These are phyloP conservation scores for Venturia nashicola DNA, from an alignment of 2,329 filamentous ascomycete species.

Conservation along the genomic window DNA sequence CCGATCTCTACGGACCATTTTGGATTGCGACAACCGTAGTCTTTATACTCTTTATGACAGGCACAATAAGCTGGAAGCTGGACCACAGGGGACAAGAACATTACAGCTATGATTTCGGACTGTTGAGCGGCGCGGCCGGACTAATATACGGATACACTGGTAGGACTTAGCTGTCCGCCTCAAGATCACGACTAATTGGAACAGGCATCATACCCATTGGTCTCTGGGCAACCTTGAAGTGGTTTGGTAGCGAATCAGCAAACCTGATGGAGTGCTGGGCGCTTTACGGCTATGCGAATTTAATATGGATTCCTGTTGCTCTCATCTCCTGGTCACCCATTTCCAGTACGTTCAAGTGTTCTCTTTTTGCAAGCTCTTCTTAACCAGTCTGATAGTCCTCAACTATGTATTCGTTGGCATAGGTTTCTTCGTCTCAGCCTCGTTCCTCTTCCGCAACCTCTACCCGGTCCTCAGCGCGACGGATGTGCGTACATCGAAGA, in stretches of 20 bases:
- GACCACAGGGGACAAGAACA: constrained; percentile 52
- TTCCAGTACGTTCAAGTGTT: constrained; percentile 32
- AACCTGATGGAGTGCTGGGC: constrained; percentile 93
- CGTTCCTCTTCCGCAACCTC: constrained; percentile 27
- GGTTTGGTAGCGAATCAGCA: constrained; percentile 89
- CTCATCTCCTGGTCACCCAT: constrained; percentile 83
- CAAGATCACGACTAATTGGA: background rate
- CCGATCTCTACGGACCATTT: constrained; percentile 91
- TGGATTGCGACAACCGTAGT: constrained; percentile 99
- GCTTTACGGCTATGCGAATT: constrained; percentile 89
- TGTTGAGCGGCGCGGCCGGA: constrained; percentile 85
- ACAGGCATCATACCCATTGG: constrained; percentile 63
- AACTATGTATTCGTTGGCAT: constrained; percentile 91
- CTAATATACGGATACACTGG: constrained; percentile 88
- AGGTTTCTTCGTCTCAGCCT: constrained; percentile 24
- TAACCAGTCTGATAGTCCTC: constrained; percentile 38
- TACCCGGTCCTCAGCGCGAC: constrained; percentile 78
- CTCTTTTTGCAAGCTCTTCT: background rate
- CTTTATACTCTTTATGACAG: constrained; percentile 86
- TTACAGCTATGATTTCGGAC: constrained; percentile 83
- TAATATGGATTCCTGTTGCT: constrained; percentile 94
- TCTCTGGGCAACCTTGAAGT: constrained; percentile 79
- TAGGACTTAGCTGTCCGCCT: background rate
- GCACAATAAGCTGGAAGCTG: constrained; percentile 87
- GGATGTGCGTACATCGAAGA: constrained; percentile 82